These are phyloP conservation scores for Xylaria sp. DNA, from an alignment of 2,329 filamentous ascomycete species.

Conservation along the genomic window DNA sequence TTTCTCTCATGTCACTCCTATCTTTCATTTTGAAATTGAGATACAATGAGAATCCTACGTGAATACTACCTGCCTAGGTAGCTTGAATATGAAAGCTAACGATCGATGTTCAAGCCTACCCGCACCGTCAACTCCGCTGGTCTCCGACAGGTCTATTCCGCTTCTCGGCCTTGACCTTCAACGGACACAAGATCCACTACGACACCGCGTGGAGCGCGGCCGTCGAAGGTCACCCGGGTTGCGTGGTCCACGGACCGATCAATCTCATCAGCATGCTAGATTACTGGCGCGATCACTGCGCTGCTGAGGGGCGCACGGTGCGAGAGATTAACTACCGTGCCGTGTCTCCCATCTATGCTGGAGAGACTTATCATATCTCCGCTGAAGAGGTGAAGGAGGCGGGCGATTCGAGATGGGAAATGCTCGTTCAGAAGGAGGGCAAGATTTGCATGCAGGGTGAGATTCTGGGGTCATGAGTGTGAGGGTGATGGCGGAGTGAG, in stretches of 20 bases:
- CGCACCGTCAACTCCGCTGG: conserved; percentile 53
- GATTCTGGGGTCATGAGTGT: conserved; percentile 37
- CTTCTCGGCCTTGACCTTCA: conserved; percentile 87
- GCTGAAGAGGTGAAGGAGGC: conserved; percentile 58
- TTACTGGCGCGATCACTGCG: conserved; percentile 67
- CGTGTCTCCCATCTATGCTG: conserved; percentile 74
- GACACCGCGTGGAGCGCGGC: conserved; percentile 72
- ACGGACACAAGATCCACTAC: conserved; percentile 87
- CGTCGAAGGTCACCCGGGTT: conserved; percentile 74
- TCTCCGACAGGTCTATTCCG: conserved; percentile 72
- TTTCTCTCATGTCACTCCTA: not conserved
- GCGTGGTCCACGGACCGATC: conserved; percentile 84
- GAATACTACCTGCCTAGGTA: too few species aligned
- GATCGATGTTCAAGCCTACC: conserved; percentile 34
- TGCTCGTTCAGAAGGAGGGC: conserved; percentile 58
- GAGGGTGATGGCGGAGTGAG: not conserved
- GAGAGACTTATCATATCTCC: conserved; percentile 71
- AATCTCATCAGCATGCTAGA: conserved; percentile 78
- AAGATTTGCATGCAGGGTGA: conserved; percentile 52
- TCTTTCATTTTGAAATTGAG: not conserved
- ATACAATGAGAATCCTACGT: not conserved
- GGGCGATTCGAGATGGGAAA: conserved; percentile 52
- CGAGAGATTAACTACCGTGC: conserved; percentile 71
- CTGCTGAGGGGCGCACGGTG: conserved; percentile 41
- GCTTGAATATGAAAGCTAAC: not conserved